Conservation (phyloP, 345 rosid genomes). For the Sonneratia caseolaris region DNA sequence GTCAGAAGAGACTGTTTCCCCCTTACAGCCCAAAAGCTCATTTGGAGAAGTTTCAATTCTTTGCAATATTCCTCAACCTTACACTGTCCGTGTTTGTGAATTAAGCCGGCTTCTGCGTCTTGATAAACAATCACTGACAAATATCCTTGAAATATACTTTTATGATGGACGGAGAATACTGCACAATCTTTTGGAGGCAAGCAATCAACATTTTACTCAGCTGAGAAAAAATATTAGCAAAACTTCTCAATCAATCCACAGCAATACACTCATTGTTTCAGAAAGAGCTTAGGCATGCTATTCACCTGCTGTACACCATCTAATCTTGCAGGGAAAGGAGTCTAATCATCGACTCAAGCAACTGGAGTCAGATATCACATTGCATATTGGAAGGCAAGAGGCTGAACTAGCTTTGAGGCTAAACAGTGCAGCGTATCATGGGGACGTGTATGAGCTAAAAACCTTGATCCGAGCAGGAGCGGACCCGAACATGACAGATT, state of each 20-base stretch:
- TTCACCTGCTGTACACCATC: slow-evolving; percentile 3
- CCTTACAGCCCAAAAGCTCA: slow-evolving; percentile 48
- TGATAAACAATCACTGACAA: slow-evolving; percentile 78
- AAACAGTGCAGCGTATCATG: slow-evolving; percentile 75
- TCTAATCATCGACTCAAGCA: slow-evolving; percentile 57
- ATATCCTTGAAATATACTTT: slow-evolving; percentile 84
- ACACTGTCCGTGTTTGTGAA: slow-evolving; percentile 65
- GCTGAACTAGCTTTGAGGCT: slow-evolving; percentile 86
- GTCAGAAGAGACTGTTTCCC: slow-evolving; percentile 56
- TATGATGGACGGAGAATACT: slow-evolving; percentile 72
- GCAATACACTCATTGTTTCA: not conserved
- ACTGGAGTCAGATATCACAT: slow-evolving; percentile 67
- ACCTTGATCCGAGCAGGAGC: slow-evolving; percentile 75
- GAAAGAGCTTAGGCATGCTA: no score
- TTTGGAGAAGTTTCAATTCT: slow-evolving; percentile 86
- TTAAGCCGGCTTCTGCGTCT: slow-evolving; percentile 72
- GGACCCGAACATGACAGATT: slow-evolving; percentile 77
- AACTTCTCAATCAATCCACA: not conserved
- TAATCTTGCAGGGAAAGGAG: slow-evolving; percentile 55
- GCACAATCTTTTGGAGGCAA: slow-evolving; percentile 79
- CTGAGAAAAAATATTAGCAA: not conserved
- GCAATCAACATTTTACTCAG: not conserved
- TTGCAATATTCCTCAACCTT: slow-evolving; percentile 95
- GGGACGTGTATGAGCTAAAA: slow-evolving; percentile 72
- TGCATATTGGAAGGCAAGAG: slow-evolving; percentile 92